Conservation (phyloP, 1,284 basidiomycete species). For the Heterobasidion occidentale region DNA sequence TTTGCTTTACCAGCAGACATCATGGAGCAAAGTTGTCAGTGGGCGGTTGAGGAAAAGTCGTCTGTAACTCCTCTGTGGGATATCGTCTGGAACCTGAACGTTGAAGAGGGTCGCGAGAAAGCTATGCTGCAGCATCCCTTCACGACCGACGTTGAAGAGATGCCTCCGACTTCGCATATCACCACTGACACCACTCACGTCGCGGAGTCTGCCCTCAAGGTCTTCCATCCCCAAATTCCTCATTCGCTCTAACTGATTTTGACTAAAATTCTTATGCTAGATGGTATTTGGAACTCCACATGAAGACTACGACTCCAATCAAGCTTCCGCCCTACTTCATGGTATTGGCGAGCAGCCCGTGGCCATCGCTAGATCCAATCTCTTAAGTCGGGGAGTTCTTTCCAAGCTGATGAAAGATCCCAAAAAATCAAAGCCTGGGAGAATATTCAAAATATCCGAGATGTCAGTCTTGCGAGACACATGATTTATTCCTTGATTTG, state of each 20-base stretch:
- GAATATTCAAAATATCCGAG: slow-evolving; percentile 70
- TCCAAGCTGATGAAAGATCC: slow-evolving; percentile 61
- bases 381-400: slow-evolving; percentile 54
- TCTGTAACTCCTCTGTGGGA: slow-evolving; percentile 47
- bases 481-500: no score
- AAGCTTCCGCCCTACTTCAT: slow-evolving; percentile 48
- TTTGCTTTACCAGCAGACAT: slow-evolving; percentile 36
- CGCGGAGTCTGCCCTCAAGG: slow-evolving; percentile 69
- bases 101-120: slow-evolving; percentile 73
- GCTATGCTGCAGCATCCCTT: slow-evolving; percentile 52
- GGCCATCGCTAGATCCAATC: slow-evolving; percentile 44
- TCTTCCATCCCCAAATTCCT: slow-evolving; percentile 14
- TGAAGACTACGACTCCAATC: slow-evolving; percentile 54
- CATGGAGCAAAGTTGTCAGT: slow-evolving; percentile 37
- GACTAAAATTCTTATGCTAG: slow-evolving; percentile 28
- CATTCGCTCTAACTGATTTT: background rate
- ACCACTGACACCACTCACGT: slow-evolving; percentile 35
- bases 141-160: slow-evolving; percentile 34
- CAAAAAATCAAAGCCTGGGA: slow-evolving; percentile 52
- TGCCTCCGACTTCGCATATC: slow-evolving; percentile 22
- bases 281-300: slow-evolving; percentile 70
- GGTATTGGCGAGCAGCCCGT: slow-evolving; percentile 45
- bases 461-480: slow-evolving; percentile 19
- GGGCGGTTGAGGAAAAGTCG: slow-evolving; percentile 40
- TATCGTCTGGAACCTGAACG: slow-evolving; percentile 61